Base-by-base conservation (phyloP, 1,284 basidiomycete species). In the Xerocomus nothofagi region DNA sequence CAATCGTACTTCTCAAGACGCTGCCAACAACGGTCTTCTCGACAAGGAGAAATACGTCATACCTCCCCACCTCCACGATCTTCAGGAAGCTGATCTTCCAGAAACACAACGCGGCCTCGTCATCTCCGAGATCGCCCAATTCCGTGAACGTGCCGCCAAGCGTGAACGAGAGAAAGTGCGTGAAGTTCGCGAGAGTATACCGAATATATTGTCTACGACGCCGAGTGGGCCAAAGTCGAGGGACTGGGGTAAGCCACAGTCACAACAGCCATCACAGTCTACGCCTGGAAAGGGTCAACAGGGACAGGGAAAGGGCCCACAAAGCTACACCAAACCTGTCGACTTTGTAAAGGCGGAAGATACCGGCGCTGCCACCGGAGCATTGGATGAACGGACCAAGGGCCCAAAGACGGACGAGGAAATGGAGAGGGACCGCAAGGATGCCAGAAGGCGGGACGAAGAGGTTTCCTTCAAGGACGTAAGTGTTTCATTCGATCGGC, bases 61-160 rank as follows among this genome's bases (percentile, higher is more conserved):
- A 29, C 94, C 95, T 10, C 91, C 92, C 6, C 95, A 98, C 71
- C 78, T 98, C 21, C 92, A 95, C 69, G 94, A 98, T 69, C 77
- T 98, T 30, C 89, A 95, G 64, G 92, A 95, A 72, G 91, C 92
- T 44, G 94, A 98, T 64, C 79, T 98, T 24, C 94, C 94, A n/a
- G 94, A 96, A 71, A 90, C 91, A 1, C 93, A 95, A 69, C 87
- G 94, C 20, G 93, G 90, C 2, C 86, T 91, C 27, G 94, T 98
- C 48, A 87, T 98, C 51, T 91, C 87, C 30, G 94, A 98, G 67
- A 98, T 98, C 54, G 93, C 93, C 1, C 87, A 93, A 60, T 98
- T 95, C 69, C 81, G 92, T 47, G 91, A 93, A 69, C 81, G 88
- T 15, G 88, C 91, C 0, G 91, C 89, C 12, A 91, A 91, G 65